Conservation (phyloP, 1,284 basidiomycete species). For the Vanrija humicola region DNA sequence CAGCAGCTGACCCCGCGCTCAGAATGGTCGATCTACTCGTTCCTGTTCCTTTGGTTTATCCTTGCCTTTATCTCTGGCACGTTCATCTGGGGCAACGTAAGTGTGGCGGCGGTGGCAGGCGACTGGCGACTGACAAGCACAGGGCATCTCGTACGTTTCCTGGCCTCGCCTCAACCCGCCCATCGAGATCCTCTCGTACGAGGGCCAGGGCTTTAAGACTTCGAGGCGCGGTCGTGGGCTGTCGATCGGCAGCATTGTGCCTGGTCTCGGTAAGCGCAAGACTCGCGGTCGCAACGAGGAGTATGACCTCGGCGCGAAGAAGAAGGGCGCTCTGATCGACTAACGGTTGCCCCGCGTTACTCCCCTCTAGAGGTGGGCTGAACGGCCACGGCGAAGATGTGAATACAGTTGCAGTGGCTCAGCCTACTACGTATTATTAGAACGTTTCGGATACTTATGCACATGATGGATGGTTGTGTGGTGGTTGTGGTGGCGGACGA, state of each 20-base stretch:
- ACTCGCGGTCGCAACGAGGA: conserved; percentile 10
- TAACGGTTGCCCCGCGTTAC: conserved; percentile 12
- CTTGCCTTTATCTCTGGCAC: conserved; percentile 59
- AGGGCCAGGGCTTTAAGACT: conserved; percentile 78
- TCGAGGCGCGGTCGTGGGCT: conserved; percentile 70
- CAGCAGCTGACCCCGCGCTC: conserved; percentile 2
- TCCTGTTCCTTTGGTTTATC: conserved; percentile 72
- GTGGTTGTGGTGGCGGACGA: too few species aligned
- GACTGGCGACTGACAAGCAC: background rate
- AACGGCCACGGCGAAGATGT: too few species aligned
- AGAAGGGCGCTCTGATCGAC: conserved; percentile 49
- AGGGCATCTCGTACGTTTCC: conserved; percentile 67
- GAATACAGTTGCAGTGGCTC: too few species aligned
- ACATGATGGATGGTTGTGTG: too few species aligned
- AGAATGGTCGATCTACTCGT: conserved; percentile 51
- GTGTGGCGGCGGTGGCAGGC: conserved; percentile 9
- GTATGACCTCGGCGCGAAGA: conserved; percentile 45
- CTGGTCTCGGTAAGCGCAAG: conserved; percentile 40
- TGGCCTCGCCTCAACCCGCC: conserved; percentile 89
- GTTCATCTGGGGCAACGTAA: conserved; percentile 67
- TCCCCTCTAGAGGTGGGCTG: too few species aligned
- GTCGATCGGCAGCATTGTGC: conserved; percentile 44
- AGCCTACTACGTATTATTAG: too few species aligned
- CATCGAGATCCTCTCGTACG: conserved; percentile 78
- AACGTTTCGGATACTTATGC: too few species aligned